Evolutionary conservation across 306 rosid species (phyloP).

Genomic region (Abrus precatorius): DNA sequence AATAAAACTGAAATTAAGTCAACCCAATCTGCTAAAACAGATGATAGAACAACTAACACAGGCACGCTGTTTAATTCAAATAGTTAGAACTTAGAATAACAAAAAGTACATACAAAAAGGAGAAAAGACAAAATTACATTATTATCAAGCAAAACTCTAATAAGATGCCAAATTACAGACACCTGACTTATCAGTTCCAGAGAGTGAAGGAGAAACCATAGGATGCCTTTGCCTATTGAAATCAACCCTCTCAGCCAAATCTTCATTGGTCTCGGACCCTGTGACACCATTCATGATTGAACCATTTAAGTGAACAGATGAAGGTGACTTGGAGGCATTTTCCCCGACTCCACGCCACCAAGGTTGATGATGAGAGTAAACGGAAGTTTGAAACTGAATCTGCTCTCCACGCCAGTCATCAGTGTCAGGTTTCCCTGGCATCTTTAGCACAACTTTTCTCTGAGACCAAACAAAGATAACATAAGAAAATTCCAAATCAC

Average conservation of each 20-base stretch:
- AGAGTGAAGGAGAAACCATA: slow-evolving; percentile 56
- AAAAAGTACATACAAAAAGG: not conserved
- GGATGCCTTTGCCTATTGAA: slow-evolving; percentile 48
- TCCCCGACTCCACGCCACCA: slow-evolving; percentile 72
- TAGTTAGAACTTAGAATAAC: not conserved
- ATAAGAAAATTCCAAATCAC: not conserved
- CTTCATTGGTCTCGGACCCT: slow-evolving; percentile 49
- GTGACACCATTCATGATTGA: slow-evolving; percentile 52
- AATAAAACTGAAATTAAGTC: slow-evolving; percentile 16
- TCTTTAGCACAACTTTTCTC: slow-evolving; percentile 60
- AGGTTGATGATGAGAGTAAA: slow-evolving; percentile 67
- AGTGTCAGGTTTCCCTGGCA: slow-evolving; percentile 75
- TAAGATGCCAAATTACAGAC: slow-evolving; percentile 32
- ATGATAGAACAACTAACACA: slow-evolving; percentile 23
- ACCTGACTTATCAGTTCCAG: slow-evolving; percentile 57
- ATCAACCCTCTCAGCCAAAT: slow-evolving; percentile 46
- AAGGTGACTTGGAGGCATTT: slow-evolving; percentile 55
- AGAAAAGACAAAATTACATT: slow-evolving; percentile 11
- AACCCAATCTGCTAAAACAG: slow-evolving; percentile 10
- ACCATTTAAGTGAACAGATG: slow-evolving; percentile 54
- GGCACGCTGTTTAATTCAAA: not conserved
- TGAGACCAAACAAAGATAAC: slow-evolving; percentile 42
- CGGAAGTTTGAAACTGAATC: slow-evolving; percentile 55
- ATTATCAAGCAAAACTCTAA: slow-evolving; percentile 36
- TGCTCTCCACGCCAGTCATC: slow-evolving; percentile 54